Conservation (phyloP, 176 grass and related monocot species). For the Calamus simplicifolius region DNA sequence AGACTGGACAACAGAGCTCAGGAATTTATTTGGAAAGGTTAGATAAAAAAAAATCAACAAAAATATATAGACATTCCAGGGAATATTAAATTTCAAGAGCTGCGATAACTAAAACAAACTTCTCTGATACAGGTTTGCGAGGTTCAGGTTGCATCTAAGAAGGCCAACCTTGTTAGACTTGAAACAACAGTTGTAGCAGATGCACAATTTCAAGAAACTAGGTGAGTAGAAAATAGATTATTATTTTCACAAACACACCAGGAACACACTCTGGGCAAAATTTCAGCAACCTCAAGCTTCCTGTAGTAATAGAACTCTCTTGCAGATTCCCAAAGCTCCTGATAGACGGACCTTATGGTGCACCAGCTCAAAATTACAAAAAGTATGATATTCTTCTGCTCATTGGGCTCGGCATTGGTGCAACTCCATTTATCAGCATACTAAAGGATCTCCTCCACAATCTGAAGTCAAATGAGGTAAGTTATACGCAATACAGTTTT, state of each 20-base stretch:
- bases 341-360: conserved; percentile 91
- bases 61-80: too few species aligned
- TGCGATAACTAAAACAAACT: background rate
- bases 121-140: conserved; percentile 48
- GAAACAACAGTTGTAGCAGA: conserved; percentile 95
- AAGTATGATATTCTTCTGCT: conserved; percentile 98
- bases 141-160: conserved; percentile 84
- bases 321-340: conserved; percentile 75
- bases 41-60: conserved; percentile 18
- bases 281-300: too few species aligned
- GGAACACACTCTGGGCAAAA: too few species aligned
- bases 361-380: conserved; percentile 98
- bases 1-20: conserved; percentile 90
- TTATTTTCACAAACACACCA: too few species aligned
- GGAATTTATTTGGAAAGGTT: conserved; percentile 89
- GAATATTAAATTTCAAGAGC: too few species aligned
- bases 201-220: conserved; percentile 53
- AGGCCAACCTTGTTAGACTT: conserved; percentile 81
- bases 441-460: conserved; percentile 90
- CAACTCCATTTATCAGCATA: conserved; percentile 99
- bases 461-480: conserved; percentile 68
- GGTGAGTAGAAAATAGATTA: conserved; percentile 28
- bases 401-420: conserved; percentile 87
- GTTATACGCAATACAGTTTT: background rate
- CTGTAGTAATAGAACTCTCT: background rate